These are phyloP conservation scores for Centella asiatica DNA, from an alignment of 129 eudicot species.

Conservation along the genomic window DNA sequence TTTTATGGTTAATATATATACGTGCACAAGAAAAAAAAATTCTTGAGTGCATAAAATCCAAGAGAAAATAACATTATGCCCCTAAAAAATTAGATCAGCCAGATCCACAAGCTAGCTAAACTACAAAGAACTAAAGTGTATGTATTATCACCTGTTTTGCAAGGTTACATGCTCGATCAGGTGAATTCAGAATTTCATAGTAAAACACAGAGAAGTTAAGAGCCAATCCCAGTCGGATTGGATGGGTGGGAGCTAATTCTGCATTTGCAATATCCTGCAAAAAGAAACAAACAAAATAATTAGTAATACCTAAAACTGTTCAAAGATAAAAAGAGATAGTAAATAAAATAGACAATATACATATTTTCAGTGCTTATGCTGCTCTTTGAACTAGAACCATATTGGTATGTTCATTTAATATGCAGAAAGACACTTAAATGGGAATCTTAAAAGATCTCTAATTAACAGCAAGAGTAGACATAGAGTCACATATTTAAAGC, in stretches of 20 bases:
- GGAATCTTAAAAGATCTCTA: no score
- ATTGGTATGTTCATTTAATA: no score
- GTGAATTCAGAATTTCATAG: slow-evolving; percentile 23
- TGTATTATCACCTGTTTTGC: slow-evolving; percentile 18
- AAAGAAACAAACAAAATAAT: not conserved
- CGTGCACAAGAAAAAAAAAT: no score
- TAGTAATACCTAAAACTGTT: not conserved
- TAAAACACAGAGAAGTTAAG: slow-evolving; percentile 28
- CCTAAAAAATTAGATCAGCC: not conserved
- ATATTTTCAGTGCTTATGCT: not conserved
- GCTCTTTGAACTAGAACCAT: no score
- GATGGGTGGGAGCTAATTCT: slow-evolving; percentile 23
- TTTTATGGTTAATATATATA: no score
- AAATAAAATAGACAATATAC: not conserved
- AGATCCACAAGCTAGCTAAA: not conserved
- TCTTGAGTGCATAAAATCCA: no score
- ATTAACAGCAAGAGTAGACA: no score
- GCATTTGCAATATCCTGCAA: slow-evolving; percentile 24
- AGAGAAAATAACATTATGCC: no score
- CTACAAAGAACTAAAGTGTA: not conserved
- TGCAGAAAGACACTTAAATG: no score
- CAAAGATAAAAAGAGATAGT: not conserved
- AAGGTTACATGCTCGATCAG: slow-evolving; percentile 25
- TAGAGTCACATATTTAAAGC: no score
- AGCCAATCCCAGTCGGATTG: slow-evolving; percentile 23